Evolutionary conservation across 768 basidiomycete genomes (phyloP), one percentile per base, ranked within the genome.

Genomic region (Pisolithus orientalis): DNA sequence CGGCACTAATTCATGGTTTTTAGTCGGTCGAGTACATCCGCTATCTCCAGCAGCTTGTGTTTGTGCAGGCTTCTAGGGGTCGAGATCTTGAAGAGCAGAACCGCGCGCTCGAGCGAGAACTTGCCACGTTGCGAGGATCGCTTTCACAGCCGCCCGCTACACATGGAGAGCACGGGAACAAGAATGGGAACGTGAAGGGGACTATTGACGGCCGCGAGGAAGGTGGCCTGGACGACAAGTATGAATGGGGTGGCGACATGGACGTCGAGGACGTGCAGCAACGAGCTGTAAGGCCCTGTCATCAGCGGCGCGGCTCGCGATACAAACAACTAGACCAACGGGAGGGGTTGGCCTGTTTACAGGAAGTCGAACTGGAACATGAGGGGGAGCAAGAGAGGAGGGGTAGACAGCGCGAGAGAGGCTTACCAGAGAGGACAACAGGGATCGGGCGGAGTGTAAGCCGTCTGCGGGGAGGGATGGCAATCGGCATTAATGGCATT

Each of bases 1-100:
- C 34, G 17, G 14, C 45, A 7, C 25, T 46, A 40, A 44, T 10
- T 24, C n/a, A 4, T 39, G 16, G 16, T 53, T 53, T 47, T 27
- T 25, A 77, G 72, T 76, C 75, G 42, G 75, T 77, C 50, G 76
- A 77, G 49, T 77, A 77, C 48, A 77, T 77, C 51, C 79, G 89
- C 52, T 92, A 90, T 66, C 80, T 93, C 10, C 90, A 93, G 64
- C 90, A 92, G 58, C 83, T 93, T 49, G 90, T 93, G 9, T 80
- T 78, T 3, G 85, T 83, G 0, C 90, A 92, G 60, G 87, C 87
- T 4, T 79, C 78, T 40, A 75, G 90, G 9, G 91, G 90, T 64
- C 73, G 86, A 39, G 88, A 90, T 60, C 74, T 93, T 46, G 90
- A 93, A 66, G 77, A 78, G 47, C 82, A 86, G 67, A 77, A 91